Base-by-base conservation (phyloP, 2,329 filamentous ascomycete species). In the Penicillium hordei region DNA sequence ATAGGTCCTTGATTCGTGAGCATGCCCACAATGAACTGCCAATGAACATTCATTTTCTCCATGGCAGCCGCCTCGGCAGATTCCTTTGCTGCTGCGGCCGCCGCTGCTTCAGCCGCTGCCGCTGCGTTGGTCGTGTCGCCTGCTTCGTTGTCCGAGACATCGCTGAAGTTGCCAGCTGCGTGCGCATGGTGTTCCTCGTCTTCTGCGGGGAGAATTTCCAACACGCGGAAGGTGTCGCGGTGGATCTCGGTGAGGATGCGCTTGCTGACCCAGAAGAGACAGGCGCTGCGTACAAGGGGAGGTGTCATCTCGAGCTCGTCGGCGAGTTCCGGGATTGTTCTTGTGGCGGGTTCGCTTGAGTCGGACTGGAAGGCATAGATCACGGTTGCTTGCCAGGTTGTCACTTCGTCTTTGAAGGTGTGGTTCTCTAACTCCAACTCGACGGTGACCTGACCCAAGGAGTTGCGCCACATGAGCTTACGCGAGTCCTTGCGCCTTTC, bases 11-110 rank as follows among this genome's bases (percentile, higher is more conserved):
- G 89, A 74, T 97, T 97, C 60, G 91, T 97, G 75, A 99, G 79
- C 94, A 99, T 97, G 51, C 91, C 91, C 56, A 92, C 81, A 58
- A 99, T 92, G 72, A 96, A 97, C 68, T 93, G 89, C 85, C 90
- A 91, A 75, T 97, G 96, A 39, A 96, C 83, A 43, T 82, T 80
- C 73, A 85, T 86, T 68, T 86, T 86, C 72, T 90, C 88, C 63
- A 85, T 82, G 23, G 89, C 83, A 33, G 89, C 79, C 15, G 83
- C 83, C 40, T 84, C 79, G 10, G 77, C 77, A 1, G 77, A 72
- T 63, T 79, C 76, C 58, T 75, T 78, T 15, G 75, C 75, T 21
- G 76, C 76, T 0, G 74, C 76, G 0, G 72, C 71, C 0, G 76
- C 78, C 0, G 77, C 76, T 2, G 74, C 73, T 56, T 73, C 71